phyloP scores from a whole-genome alignment of 2,329 filamentous ascomycete species.

The Aspergillus sp. region DNA sequence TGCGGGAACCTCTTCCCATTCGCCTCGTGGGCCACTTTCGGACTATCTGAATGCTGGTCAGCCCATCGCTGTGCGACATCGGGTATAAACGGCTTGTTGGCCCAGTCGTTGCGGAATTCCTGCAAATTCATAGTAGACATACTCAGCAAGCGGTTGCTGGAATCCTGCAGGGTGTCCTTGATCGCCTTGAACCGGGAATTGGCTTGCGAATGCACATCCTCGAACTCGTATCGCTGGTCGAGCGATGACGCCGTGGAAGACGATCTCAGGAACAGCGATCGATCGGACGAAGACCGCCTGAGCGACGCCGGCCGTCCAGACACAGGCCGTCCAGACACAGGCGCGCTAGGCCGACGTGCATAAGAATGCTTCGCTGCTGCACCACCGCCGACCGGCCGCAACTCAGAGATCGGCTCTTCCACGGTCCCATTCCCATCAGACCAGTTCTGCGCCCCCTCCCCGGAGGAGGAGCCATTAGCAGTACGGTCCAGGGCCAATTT shows the following conservation, averaged over 20 bases:
- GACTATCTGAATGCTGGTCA: conserved; percentile 6
- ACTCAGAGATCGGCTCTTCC: conserved; percentile 26
- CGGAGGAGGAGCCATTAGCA: conserved; percentile 5
- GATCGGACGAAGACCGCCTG: conserved; percentile 61
- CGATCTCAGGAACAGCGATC: conserved; percentile 62
- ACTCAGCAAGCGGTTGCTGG: conserved; percentile 56
- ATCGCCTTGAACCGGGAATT: conserved; percentile 87
- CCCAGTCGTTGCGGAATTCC: conserved; percentile 28
- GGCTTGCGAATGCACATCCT: conserved; percentile 70
- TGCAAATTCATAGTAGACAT: conserved; percentile 37
- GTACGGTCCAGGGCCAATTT: conserved; percentile 12
- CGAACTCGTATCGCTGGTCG: conserved; percentile 73
- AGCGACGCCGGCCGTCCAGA: conserved; percentile 29
- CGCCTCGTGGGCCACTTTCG: conserved; percentile 3
- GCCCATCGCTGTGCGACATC: conserved; percentile 16
- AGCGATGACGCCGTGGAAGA: conserved; percentile 72
- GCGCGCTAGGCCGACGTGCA: conserved; percentile 17
- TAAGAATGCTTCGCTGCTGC: conserved; percentile 26
- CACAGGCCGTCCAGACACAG: conserved; percentile 13
- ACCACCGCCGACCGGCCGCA: conserved; percentile 18
- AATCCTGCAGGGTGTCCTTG: conserved; percentile 76
- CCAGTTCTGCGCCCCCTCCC: conserved; percentile 5
- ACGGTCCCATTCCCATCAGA: conserved; percentile 12
- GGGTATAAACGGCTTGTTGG: conserved; percentile 21
- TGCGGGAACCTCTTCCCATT: conserved; percentile 3